A percentile compares a stretch with the other conserved stretches of the same genome.
Evolutionary conservation across 495 filamentous ascomycete genomes (phyloP).

Genomic region (Sabuloglossum arenarium): DNA sequence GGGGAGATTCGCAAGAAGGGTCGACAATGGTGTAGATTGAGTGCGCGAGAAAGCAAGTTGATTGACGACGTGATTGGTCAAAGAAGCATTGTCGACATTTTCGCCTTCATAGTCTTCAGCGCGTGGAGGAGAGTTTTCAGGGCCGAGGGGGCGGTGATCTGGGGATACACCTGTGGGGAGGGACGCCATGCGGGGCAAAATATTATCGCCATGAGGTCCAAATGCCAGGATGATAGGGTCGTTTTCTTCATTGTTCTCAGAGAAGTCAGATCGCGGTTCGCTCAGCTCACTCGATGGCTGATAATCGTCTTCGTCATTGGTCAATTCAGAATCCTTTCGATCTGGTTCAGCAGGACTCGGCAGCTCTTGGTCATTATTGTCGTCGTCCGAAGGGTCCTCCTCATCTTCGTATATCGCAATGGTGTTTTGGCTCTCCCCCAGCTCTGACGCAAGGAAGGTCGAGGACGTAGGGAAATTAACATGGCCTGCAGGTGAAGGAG

Average conservation of each 20-base stretch:
- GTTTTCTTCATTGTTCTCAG: constrained; percentile 77
- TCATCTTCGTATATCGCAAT: constrained; percentile 47
- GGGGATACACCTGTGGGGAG: constrained; percentile 41
- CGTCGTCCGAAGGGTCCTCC: constrained; percentile 12
- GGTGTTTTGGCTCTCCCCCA: constrained; percentile 22
- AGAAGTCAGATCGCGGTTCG: constrained; percentile 35
- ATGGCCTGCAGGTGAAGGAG: constrained; percentile 41
- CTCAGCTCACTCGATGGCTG: constrained; percentile 27
- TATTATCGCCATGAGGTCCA: constrained; percentile 65
- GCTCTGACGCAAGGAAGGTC: constrained; percentile 24
- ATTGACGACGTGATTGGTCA: constrained; percentile 70
- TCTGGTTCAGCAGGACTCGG: not conserved
- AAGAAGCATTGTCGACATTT: constrained; percentile 18
- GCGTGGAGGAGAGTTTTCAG: not conserved
- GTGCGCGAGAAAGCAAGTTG: constrained; percentile 92
- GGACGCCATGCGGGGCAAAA: constrained; percentile 57
- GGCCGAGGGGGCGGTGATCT: constrained; percentile 17
- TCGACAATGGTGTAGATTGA: constrained; percentile 78
- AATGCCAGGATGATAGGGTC: constrained; percentile 82
- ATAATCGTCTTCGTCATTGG: not conserved
- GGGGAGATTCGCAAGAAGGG: constrained; percentile 69
- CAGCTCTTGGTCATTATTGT: not conserved
- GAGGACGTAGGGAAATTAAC: constrained; percentile 14
- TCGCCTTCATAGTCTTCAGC: constrained; percentile 11
- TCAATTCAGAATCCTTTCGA: constrained; percentile 1